Percentiles rank a stretch among this genome's conserved stretches.
Evolutionary conservation across 805 yeast species (phyloP).

Genomic region (Lachancea sp.): DNA sequence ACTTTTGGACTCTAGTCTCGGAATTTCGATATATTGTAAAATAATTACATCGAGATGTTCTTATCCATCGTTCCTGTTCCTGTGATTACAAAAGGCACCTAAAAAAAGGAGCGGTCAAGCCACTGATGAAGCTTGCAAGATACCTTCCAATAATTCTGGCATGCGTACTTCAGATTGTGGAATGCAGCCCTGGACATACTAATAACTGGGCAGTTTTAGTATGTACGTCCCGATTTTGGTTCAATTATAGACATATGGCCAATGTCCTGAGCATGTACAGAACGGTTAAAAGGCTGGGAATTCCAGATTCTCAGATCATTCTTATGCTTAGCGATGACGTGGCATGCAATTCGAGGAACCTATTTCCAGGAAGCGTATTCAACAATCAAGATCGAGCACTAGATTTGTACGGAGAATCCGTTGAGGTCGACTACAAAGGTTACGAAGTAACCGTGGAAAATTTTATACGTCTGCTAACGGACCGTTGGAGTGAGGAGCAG

Average conservation of each 20-base stretch:
- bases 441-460: constrained; percentile 98
- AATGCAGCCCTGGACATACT: constrained; percentile 39
- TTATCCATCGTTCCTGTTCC: neutral
- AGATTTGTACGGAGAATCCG: constrained; percentile 88
- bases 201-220: constrained; percentile 82
- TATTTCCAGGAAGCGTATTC: constrained; percentile 93
- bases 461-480: constrained; percentile 85
- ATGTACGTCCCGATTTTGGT: constrained; percentile 96
- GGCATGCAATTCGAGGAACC: constrained; percentile 93
- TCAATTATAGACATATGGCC: constrained; percentile 96
- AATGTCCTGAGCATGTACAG: constrained; percentile 90
- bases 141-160: neutral
- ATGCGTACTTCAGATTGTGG: neutral
- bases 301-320: constrained; percentile 95
- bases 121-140: constrained; percentile 2
- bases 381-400: constrained; percentile 88
- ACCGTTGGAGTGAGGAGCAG: constrained; percentile 91
- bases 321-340: constrained; percentile 95
- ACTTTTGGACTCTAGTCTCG: no score
- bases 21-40: neutral
- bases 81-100: neutral
- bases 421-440: constrained; percentile 95
- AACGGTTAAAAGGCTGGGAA: constrained; percentile 91
- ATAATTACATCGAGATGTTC: neutral
- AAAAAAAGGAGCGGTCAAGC: neutral